A percentile compares a stretch with the other conserved stretches of the same genome.
Conservation (phyloP, 306 rosid genomes). For the Canavalia ensiformis region DNA sequence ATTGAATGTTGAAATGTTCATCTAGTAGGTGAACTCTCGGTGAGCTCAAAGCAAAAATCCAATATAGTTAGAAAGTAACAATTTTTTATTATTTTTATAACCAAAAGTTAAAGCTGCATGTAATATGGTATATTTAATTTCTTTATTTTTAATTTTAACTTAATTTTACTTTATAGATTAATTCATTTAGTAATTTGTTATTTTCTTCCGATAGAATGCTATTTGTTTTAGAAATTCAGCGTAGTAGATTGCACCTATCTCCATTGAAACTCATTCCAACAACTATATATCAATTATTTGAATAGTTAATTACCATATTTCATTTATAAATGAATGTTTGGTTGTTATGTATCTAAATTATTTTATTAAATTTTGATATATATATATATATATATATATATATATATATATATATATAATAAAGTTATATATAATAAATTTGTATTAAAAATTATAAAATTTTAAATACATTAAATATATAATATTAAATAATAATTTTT, state of each 20-base stretch:
- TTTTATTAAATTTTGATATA: background rate
- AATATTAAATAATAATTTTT: too few species aligned
- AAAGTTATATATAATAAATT: background rate
- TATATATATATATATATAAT: too few species aligned
- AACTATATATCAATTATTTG: conserved; percentile 60
- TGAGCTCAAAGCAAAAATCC: too few species aligned
- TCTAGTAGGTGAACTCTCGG: too few species aligned
- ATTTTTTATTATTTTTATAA: too few species aligned
- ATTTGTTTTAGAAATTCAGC: conserved; percentile 49
- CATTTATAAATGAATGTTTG: background rate
- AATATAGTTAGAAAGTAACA: too few species aligned
- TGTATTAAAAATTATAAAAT: too few species aligned
- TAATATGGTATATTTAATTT: too few species aligned
- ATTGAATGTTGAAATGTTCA: too few species aligned
- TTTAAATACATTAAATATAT: too few species aligned
- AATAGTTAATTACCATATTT: conserved; percentile 51
- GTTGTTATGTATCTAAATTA: background rate
- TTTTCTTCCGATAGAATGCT: conserved; percentile 68
- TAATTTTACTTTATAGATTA: background rate
- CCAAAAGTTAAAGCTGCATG: too few species aligned
- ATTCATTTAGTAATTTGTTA: background rate
- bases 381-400: too few species aligned
- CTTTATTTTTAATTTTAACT: background rate
- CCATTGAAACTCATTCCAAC: conserved; percentile 58
- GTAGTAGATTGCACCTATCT: conserved; percentile 56